Evolutionary conservation across 371 early-diverging fungal genomes (phyloP).

Genomic region (Apophysomyces trapeziformis): DNA sequence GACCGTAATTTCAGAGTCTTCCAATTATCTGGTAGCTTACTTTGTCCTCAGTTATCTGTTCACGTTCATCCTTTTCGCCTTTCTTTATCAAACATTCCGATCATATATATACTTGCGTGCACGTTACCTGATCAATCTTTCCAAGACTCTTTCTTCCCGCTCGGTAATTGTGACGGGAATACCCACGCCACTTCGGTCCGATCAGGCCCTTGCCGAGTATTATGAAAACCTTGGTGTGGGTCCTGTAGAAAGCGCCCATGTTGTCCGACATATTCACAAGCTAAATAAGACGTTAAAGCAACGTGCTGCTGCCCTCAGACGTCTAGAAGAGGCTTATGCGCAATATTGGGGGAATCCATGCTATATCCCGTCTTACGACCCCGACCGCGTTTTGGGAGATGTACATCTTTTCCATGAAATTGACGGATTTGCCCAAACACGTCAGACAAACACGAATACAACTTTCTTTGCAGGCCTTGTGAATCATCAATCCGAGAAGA

Average conservation of each 20-base stretch:
- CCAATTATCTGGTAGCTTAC: slow-evolving; percentile 53
- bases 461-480: slow-evolving; percentile 12
- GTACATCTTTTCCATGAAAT: slow-evolving; percentile 32
- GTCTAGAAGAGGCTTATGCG: slow-evolving; percentile 46
- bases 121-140: slow-evolving; percentile 45
- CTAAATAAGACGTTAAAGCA: slow-evolving; percentile 36
- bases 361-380: slow-evolving; percentile 42
- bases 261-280: slow-evolving; percentile 54
- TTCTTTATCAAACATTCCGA: slow-evolving; percentile 54
- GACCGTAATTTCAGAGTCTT: slow-evolving; percentile 30
- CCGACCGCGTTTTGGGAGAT: slow-evolving; percentile 46
- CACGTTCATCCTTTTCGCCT: slow-evolving; percentile 52
- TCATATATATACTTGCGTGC: slow-evolving; percentile 52
- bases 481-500: not conserved
- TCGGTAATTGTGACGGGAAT: slow-evolving; percentile 63
- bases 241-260: slow-evolving; percentile 54
- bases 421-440: slow-evolving; percentile 22
- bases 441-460: not conserved
- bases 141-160: slow-evolving; percentile 45
- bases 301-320: slow-evolving; percentile 36
- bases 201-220: slow-evolving; percentile 53
- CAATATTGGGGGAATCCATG: slow-evolving; percentile 58
- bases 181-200: slow-evolving; percentile 48
- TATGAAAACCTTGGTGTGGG: slow-evolving; percentile 58
- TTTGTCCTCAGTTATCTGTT: slow-evolving; percentile 61